These are phyloP conservation scores for Penicillium sumatraense DNA, from an alignment of 2,329 filamentous ascomycete species.

Conservation along the genomic window DNA sequence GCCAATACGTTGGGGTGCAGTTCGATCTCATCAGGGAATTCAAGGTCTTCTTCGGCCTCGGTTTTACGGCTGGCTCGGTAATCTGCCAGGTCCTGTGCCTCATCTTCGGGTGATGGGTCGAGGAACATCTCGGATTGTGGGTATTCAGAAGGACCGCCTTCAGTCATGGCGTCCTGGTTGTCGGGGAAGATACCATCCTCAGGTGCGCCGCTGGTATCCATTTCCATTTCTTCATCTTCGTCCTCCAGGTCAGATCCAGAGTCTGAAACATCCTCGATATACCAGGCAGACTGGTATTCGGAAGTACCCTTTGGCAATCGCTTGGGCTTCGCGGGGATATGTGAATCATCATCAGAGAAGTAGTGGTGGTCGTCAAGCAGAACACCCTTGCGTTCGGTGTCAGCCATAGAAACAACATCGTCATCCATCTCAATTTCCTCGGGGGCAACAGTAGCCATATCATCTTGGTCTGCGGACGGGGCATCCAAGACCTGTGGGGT, in stretches of 20 bases:
- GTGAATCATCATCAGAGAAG: constrained; percentile 83
- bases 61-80: constrained; percentile 78
- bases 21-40: constrained; percentile 98
- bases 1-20: constrained; percentile 85
- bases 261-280: constrained; percentile 78
- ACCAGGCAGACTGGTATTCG: constrained; percentile 94
- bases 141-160: constrained; percentile 84
- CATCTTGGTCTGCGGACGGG: constrained; percentile 80
- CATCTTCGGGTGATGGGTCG: constrained; percentile 78
- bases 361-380: constrained; percentile 97
- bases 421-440: constrained; percentile 83
- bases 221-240: constrained; percentile 64
- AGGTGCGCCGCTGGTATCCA: constrained; percentile 66
- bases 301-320: constrained; percentile 89
- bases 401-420: constrained; percentile 56
- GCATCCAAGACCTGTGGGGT: constrained; percentile 62
- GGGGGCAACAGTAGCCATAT: constrained; percentile 80
- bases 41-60: constrained; percentile 85
- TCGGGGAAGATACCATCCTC: constrained; percentile 77
- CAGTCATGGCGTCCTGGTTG: constrained; percentile 64
- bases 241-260: constrained; percentile 84
- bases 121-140: constrained; percentile 92
- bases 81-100: constrained; percentile 77
- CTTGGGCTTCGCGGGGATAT: constrained; percentile 67
- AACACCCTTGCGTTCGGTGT: constrained; percentile 76